Conservation (phyloP, 164 flowering plant genomes). For the Tetrastigma voinierianum region DNA sequence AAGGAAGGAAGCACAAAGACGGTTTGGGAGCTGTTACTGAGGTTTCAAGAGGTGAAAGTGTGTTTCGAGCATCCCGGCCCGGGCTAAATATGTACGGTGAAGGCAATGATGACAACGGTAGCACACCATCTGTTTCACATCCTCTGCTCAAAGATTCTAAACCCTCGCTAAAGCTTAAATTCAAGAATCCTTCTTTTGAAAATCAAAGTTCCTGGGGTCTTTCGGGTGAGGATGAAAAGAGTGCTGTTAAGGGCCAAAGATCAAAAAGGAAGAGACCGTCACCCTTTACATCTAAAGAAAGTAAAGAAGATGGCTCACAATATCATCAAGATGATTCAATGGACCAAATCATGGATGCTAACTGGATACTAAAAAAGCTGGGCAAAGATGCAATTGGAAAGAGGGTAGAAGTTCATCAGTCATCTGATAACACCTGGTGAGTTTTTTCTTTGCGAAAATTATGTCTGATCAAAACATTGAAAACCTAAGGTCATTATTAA, state of each 20-base stretch:
- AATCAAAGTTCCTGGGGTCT: conserved; percentile 48
- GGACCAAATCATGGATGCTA: conserved; percentile 79
- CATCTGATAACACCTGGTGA: conserved; percentile 89
- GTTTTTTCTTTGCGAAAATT: conserved; percentile 14
- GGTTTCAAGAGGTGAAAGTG: conserved; percentile 35
- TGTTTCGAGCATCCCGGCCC: conserved; percentile 37
- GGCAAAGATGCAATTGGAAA: conserved; percentile 97
- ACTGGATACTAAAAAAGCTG: conserved; percentile 88
- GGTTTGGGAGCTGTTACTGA: conserved; percentile 28
- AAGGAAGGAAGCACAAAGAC: conserved; percentile 25
- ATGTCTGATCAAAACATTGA: background rate
- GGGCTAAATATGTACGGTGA: conserved; percentile 24
- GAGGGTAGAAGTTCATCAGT: conserved; percentile 85
- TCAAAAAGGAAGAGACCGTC: conserved; percentile 92
- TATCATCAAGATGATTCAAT: conserved; percentile 40
- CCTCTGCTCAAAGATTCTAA: conserved; percentile 56
- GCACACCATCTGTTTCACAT: conserved; percentile 30
- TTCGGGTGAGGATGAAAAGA: conserved; percentile 67
- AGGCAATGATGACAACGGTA: conserved; percentile 23
- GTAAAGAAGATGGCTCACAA: conserved; percentile 33
- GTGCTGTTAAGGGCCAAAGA: conserved; percentile 81
- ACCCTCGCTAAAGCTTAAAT: conserved; percentile 74
- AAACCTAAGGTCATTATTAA: background rate
- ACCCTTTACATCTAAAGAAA: conserved; percentile 36
- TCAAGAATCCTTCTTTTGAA: conserved; percentile 62